Conservation (phyloP, 2,329 filamentous ascomycete genomes). For the Colletotrichum sp. region DNA sequence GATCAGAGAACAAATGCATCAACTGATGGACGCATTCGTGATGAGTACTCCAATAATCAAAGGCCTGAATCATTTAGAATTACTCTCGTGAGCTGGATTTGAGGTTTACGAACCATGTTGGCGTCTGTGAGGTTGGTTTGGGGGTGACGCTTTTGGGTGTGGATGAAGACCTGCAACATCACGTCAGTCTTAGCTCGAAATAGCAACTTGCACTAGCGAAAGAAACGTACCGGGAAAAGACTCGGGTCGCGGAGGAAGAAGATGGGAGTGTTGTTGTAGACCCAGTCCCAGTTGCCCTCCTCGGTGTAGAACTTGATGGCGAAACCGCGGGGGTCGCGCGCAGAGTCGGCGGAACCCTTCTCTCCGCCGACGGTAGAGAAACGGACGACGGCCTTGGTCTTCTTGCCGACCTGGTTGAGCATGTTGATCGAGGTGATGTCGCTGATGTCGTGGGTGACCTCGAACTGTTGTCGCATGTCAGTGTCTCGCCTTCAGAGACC, state of each 20-base stretch:
- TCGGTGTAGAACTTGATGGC: constrained; percentile 74
- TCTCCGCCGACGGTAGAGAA: constrained; percentile 82
- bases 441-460: constrained; percentile 50
- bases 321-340: constrained; percentile 76
- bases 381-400: constrained; percentile 69
- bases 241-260: constrained; percentile 79
- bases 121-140: constrained; percentile 70
- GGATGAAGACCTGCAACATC: constrained; percentile 57
- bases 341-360: constrained; percentile 73
- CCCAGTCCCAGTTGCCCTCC: constrained; percentile 75
- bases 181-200: no score
- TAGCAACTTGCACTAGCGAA: no score
- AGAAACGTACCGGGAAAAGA: constrained; percentile 64
- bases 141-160: constrained; percentile 79
- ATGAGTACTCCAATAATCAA: constrained; percentile 36
- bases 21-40: constrained; percentile 69
- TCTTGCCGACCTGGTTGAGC: constrained; percentile 69
- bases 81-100: no score
- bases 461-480: constrained; percentile 39
- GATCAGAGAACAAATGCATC: constrained; percentile 71
- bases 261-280: constrained; percentile 78
- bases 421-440: constrained; percentile 59
- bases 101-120: no score
- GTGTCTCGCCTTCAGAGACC: background rate
- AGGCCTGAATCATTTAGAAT: no score